Conservation (phyloP, 805 yeast genomes). For the Myxozyma udenii region DNA sequence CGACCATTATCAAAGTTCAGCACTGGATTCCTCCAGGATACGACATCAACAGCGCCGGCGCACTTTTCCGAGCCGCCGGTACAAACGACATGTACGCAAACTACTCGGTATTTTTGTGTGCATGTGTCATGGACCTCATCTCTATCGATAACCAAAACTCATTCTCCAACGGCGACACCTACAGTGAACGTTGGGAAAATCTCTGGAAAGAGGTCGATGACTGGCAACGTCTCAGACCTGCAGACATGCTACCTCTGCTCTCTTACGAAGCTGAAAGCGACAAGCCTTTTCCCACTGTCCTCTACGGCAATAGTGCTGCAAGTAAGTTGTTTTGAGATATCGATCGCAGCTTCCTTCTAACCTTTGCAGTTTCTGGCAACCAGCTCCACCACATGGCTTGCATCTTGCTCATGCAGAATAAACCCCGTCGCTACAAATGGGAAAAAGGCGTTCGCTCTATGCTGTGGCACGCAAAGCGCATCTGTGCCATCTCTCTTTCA, state of each 20-base stretch:
- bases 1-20: slow-evolving; percentile 40
- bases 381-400: slow-evolving; percentile 44
- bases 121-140: slow-evolving; percentile 42
- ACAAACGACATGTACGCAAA: slow-evolving; percentile 43
- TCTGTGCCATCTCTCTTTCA: slow-evolving; percentile 39
- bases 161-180: slow-evolving; percentile 25
- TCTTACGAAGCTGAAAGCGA: slow-evolving; percentile 33
- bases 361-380: slow-evolving; percentile 36
- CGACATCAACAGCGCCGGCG: slow-evolving; percentile 3
- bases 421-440: slow-evolving; percentile 41
- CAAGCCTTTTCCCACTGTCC: slow-evolving; percentile 42
- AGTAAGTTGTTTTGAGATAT: no score
- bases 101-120: slow-evolving; percentile 42
- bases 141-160: slow-evolving; percentile 31
- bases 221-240: slow-evolving; percentile 43
- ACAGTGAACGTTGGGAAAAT: slow-evolving; percentile 42
- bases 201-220: slow-evolving; percentile 43
- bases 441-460: slow-evolving; percentile 33
- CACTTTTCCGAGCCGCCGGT: slow-evolving; percentile 24
- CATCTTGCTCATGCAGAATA: slow-evolving; percentile 43
- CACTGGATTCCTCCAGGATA: slow-evolving; percentile 38
- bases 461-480: slow-evolving; percentile 45
- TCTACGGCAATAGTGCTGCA: slow-evolving; percentile 42
- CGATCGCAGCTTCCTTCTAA: background rate
- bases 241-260: slow-evolving; percentile 39